Evolutionary conservation across 164 flowering plant genomes (phyloP), one percentile per base, ranked within the genome.

Genomic region (Berberis thunbergii): DNA sequence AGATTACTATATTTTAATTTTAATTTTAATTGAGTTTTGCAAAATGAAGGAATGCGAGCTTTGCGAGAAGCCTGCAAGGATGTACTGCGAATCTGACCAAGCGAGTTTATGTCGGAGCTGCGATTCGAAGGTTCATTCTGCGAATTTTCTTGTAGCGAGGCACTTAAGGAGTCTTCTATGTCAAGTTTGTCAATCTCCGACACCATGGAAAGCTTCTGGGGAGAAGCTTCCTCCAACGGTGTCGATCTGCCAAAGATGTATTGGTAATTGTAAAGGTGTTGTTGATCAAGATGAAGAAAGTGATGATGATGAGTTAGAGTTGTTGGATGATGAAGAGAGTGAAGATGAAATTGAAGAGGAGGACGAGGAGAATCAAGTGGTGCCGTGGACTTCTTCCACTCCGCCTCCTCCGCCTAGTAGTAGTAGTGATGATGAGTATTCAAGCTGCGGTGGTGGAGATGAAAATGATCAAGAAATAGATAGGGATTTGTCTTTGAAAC

Each of bases 81-180:
- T 52, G 55, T 52, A 52, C 55, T 52, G 55, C 13, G 59, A 57
- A 57, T 57, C 59, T 7, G 59, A 57, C 10, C 10, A 57, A 57
- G 59, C 59, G 59, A 57, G 59, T 40, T 12, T 57, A 40, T 57
- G 59, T 40, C 39, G 59, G 59, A 41, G 39, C 39, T 57, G 59
- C 10, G 59, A 57, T 12, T 4, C 7, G 41, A 57, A 57, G 59
- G 39, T 57, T 5, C 59, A 57, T 41, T 4, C 4, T 5, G 59
- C 59, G 39, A 57, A 57, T 9, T 57, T 57, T 40, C 59, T 57
- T 4, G 59, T 57, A 3, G 55, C 55, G 3, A 52, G 55, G 13
- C 55, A 52, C n/a, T 10, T 26, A 0, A 12, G 55, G 13, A 11
- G 4, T 52, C n/a, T 52, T 4, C n/a, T 52, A 3, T 52, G 55